Percentiles rank a stretch among this genome's conserved stretches.
These are phyloP conservation scores for Pulveroboletus sp. DNA, from an alignment of 768 basidiomycete species.

Conservation along the genomic window DNA sequence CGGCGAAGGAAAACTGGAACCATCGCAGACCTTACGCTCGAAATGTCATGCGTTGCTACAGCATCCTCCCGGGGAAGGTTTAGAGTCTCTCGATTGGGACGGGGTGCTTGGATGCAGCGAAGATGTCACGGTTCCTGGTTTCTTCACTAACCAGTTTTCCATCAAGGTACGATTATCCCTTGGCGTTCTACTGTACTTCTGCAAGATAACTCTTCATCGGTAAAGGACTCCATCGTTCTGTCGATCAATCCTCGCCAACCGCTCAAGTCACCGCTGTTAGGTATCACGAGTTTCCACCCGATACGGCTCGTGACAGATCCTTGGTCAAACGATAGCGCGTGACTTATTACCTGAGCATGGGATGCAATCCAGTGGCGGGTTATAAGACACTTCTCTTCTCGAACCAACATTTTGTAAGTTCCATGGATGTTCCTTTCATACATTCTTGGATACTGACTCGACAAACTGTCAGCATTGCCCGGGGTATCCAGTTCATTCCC, in stretches of 20 bases:
- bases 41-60: slow-evolving; percentile 3
- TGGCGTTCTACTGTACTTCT: not conserved
- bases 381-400: not conserved
- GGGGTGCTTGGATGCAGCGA: slow-evolving; percentile 43
- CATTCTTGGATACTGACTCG: not conserved
- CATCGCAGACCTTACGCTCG: slow-evolving; percentile 38
- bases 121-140: slow-evolving; percentile 43
- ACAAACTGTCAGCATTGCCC: not conserved
- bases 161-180: slow-evolving; percentile 43
- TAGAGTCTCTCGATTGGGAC: slow-evolving; percentile 57
- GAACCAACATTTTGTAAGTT: not conserved
- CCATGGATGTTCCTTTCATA: not conserved
- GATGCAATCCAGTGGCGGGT: not conserved
- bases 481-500: not conserved
- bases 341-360: not conserved
- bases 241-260: slow-evolving; percentile 41
- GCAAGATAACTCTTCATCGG: not conserved
- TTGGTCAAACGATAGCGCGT: slow-evolving; percentile 30
- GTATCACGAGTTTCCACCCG: slow-evolving; percentile 43
- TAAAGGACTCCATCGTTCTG: slow-evolving; percentile 57
- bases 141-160: slow-evolving; percentile 41
- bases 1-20: slow-evolving; percentile 47
- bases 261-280: slow-evolving; percentile 34
- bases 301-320: slow-evolving; percentile 60
- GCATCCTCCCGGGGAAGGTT: slow-evolving; percentile 20